A percentile compares a stretch with the other conserved stretches of the same genome.
Conservation (phyloP, 116 monocot genomes). For the Phalaenopsis hybrid region DNA sequence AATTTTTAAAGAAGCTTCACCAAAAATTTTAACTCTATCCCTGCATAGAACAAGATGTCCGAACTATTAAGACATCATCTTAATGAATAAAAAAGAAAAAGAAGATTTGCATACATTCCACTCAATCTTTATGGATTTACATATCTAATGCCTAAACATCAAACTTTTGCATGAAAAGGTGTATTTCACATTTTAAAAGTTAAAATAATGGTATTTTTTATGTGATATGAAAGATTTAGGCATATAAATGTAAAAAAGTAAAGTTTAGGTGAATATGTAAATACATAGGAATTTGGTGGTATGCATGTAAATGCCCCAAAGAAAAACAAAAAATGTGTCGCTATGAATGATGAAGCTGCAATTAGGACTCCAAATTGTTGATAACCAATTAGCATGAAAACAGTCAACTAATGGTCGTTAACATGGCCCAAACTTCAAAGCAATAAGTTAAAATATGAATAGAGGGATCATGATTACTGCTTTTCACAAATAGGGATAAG, state of each 20-base stretch:
- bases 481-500: neutral
- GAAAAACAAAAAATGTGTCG: neutral
- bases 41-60: slow-evolving; percentile 23
- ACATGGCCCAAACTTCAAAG: neutral
- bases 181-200: no score
- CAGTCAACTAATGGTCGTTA: neutral
- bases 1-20: slow-evolving; percentile 37
- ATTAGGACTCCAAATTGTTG: neutral
- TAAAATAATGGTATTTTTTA: no score
- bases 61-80: neutral
- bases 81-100: neutral
- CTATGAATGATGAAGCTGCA: neutral
- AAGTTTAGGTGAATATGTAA: no score
- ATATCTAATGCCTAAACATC: no score
- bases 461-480: neutral
- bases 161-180: no score
- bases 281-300: no score
- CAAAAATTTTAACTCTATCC: slow-evolving; percentile 38
- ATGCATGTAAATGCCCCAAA: neutral
- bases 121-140: no score
- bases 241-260: no score
- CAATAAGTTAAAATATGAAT: neutral
- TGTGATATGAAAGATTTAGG: no score
- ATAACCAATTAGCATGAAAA: neutral
- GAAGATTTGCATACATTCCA: no score